Percentiles rank a stretch among this genome's conserved stretches.
Evolutionary conservation across 371 early-diverging fungal species (phyloP).

Genomic region (Syncephalastrum contaminatum): DNA sequence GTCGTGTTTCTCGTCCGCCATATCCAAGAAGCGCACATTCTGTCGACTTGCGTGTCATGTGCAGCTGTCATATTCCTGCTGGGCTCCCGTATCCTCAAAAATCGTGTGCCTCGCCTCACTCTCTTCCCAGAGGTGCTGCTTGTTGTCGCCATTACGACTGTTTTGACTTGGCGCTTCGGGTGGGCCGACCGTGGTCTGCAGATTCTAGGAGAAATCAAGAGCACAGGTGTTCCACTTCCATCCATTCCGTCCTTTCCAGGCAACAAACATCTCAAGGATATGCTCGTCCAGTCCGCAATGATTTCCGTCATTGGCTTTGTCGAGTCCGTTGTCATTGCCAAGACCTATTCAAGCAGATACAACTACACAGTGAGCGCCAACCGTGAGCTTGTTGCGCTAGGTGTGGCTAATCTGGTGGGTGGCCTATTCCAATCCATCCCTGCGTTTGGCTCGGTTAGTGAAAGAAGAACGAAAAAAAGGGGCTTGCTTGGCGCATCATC

Average conservation of each 20-base stretch:
- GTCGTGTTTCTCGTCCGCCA: constrained; percentile 59
- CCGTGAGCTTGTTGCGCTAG: constrained; percentile 90
- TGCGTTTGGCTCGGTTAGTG: constrained; percentile 79
- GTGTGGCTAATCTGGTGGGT: constrained; percentile 79
- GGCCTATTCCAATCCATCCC: constrained; percentile 84
- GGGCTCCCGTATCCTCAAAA: constrained; percentile 57
- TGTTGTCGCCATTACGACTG: constrained; percentile 69
- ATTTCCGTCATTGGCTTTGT: constrained; percentile 94
- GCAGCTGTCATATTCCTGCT: constrained; percentile 69
- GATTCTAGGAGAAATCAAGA: constrained; percentile 73
- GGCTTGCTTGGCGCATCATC: not conserved
- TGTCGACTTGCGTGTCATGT: constrained; percentile 70
- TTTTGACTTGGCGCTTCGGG: constrained; percentile 57
- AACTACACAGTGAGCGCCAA: constrained; percentile 90
- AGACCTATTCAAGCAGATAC: constrained; percentile 85
- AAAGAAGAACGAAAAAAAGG: constrained; percentile 2
- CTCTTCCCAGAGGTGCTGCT: constrained; percentile 87
- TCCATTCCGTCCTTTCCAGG: constrained; percentile 60
- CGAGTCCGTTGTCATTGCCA: constrained; percentile 89
- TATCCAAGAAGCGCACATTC: constrained; percentile 55
- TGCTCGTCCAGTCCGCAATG: constrained; percentile 61
- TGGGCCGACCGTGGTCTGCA: constrained; percentile 73
- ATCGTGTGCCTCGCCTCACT: constrained; percentile 43
- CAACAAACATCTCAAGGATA: constrained; percentile 60
- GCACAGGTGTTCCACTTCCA: constrained; percentile 59